Percentiles rank a stretch among this genome's conserved stretches.
Conservation (phyloP, 768 basidiomycete genomes). For the Tulasnella sp. region DNA sequence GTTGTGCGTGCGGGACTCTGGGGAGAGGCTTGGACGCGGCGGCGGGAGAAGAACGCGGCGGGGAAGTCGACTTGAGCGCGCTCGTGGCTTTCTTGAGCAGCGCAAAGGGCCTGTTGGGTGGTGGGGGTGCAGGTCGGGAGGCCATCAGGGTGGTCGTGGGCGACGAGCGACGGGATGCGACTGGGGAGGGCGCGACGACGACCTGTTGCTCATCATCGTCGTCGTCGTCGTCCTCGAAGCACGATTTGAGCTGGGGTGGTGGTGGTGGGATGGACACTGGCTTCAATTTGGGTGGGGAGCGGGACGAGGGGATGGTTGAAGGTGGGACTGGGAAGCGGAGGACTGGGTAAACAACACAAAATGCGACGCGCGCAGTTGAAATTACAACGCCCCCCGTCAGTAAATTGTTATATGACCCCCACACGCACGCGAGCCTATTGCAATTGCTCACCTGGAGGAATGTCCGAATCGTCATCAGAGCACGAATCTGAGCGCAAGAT, state of each 20-base stretch:
- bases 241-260: constrained; percentile 7
- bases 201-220: too few relatives aligned
- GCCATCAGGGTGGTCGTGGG: background rate
- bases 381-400: background rate
- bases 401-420: background rate
- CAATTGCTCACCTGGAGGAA: constrained; percentile 1
- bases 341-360: constrained; percentile 4
- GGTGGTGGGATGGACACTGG: constrained; percentile 3
- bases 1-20: background rate
- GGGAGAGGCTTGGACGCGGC: background rate
- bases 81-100: constrained; percentile 2
- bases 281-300: background rate
- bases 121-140: background rate
- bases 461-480: constrained; percentile 9
- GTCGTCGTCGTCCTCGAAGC: constrained; percentile 15
- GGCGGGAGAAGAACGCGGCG: background rate
- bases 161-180: background rate
- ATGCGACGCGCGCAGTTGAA: background rate
- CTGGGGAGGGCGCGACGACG: background rate
- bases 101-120: background rate
- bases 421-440: background rate
- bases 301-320: background rate
- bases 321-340: constrained; percentile 17
- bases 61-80: background rate
- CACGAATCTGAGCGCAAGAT: constrained; percentile 11